Evolutionary conservation across 2,329 filamentous ascomycete species (phyloP).

Genomic region (Ophiostoma australiae): DNA sequence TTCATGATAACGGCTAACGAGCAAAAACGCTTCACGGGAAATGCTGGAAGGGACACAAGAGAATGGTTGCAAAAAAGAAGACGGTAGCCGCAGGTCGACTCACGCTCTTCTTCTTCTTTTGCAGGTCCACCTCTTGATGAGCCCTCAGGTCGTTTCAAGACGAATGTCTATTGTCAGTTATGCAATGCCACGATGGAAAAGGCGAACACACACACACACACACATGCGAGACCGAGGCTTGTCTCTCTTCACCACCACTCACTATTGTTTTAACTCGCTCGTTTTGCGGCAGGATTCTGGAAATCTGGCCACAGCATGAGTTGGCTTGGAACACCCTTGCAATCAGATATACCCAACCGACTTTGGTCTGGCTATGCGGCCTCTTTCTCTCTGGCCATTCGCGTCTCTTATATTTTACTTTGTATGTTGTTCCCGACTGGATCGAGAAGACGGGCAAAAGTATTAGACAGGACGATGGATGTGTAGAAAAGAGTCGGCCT

Average conservation of each 20-base stretch:
- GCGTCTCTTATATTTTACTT: not conserved
- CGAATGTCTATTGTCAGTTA: conserved; percentile 5
- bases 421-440: not conserved
- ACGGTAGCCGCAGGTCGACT: conserved; percentile 22
- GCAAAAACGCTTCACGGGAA: conserved; percentile 14
- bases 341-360: not conserved
- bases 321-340: not conserved
- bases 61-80: not conserved
- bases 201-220: not conserved
- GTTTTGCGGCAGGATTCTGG: not conserved
- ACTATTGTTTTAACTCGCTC: not conserved
- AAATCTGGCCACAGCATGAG: not conserved
- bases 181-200: not conserved
- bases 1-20: conserved; percentile 13
- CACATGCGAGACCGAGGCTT: not conserved
- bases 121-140: not conserved
- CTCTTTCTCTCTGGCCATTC: not conserved
- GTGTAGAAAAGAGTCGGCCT: not conserved
- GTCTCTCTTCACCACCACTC: not conserved
- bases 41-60: conserved; percentile 14
- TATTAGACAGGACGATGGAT: not conserved
- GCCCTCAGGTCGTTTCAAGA: conserved; percentile 10
- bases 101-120: conserved; percentile 9
- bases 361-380: not conserved
- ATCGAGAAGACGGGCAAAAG: not conserved